Evolutionary conservation across 2,329 filamentous ascomycete species (phyloP), one percentile per base, ranked within the genome.

Genomic region (Neopestalotiopsis sp.): DNA sequence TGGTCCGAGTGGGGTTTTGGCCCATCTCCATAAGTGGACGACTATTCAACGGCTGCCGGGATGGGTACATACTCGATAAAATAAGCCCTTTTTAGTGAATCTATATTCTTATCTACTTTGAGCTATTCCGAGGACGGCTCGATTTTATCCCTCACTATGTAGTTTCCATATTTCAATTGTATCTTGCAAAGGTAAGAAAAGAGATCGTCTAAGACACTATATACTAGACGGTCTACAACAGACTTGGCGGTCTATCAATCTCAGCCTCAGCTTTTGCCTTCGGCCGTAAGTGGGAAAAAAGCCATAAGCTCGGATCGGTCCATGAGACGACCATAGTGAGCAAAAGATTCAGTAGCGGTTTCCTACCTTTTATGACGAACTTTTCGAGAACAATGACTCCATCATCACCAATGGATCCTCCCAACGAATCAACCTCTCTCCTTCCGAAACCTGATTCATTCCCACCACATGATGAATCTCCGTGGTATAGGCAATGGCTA

Each of bases 401-500:
- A 32, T 59, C 52, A 56, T 67, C 65, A 10, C 65, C 65, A 10
- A n/a, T 20, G 24, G 40, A 12, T 49, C n/a, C 56, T 3, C 56
- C 65, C 58, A 32, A 59, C 57, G 65, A 67, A 49, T 24, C 56
- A 38, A 60, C 65, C n/a, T 42, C 65, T 34, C 42, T 67, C 4
- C 56, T 67, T 2, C 65, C 52, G 14, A 67, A 67, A 12, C 65
- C 52, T 10, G 20, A 32, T 32, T 59, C 65, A 9, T 28, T 42
- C 10, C 12, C 4, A 17, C 20, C 38, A n/a, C 13, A 67, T 14
- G 40, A 42, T 30, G 65, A 42, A 10, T 17, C 30, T 13, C 32
- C 52, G 1, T 67, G 65, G 65, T 67, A 67, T 56, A 63, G 17
- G 28, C 57, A 73, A 75, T 86, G 83, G 82, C 72, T 85, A 3